These are phyloP conservation scores for Teunomyces panamensis DNA, from an alignment of 805 yeast species.

Conservation along the genomic window DNA sequence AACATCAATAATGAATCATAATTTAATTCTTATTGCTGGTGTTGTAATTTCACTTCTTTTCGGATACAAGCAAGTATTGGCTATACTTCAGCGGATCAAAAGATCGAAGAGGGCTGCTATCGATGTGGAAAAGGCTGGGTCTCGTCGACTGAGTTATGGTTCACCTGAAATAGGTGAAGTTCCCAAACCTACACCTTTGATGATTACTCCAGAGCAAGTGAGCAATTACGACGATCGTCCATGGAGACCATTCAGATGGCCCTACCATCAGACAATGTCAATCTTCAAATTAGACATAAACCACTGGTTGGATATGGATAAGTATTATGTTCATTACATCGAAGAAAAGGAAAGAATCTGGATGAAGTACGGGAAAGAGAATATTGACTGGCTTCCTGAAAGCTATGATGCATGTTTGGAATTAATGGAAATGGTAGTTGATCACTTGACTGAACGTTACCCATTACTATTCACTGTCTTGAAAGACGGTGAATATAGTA, in stretches of 20 bases:
- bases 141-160: conserved; percentile 8
- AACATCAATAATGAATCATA: not conserved
- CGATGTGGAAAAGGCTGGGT: conserved; percentile 11
- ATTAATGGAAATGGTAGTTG: conserved; percentile 59
- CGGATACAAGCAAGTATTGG: not conserved
- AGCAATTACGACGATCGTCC: conserved; percentile 68
- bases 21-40: not conserved
- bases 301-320: conserved; percentile 81
- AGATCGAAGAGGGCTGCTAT: not conserved
- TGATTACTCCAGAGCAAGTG: conserved; percentile 66
- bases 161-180: conserved; percentile 8
- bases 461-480: conserved; percentile 57
- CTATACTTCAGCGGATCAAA: not conserved
- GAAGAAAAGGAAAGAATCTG: conserved; percentile 59
- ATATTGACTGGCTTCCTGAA: conserved; percentile 66
- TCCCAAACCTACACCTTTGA: conserved; percentile 55
- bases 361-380: conserved; percentile 56
- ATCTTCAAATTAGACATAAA: conserved; percentile 68
- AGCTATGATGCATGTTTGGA: conserved; percentile 59
- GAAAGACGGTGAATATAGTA: conserved; percentile 29
- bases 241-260: conserved; percentile 81
- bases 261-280: conserved; percentile 78
- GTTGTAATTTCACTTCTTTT: not conserved
- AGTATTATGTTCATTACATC: conserved; percentile 64
- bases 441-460: conserved; percentile 59